These are phyloP conservation scores for Rhizoclosmatium globosum DNA, from an alignment of 192 early-diverging fungal species.

Conservation along the genomic window DNA sequence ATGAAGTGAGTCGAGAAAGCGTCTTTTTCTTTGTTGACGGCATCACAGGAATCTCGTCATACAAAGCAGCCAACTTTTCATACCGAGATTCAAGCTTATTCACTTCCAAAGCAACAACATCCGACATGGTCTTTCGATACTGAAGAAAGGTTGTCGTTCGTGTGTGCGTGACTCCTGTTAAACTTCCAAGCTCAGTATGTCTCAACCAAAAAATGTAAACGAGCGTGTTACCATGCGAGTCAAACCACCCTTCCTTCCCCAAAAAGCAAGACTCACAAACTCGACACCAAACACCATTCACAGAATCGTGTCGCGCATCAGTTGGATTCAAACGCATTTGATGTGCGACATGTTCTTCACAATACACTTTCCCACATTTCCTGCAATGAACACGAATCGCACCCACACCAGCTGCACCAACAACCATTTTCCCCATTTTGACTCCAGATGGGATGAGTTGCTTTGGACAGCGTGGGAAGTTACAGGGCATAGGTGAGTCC, in stretches of 20 bases:
- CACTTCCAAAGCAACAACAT: conserved; percentile 48
- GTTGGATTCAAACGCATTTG: conserved; percentile 49
- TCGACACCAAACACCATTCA: conserved; percentile 52
- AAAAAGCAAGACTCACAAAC: conserved; percentile 58
- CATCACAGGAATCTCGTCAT: conserved; percentile 6
- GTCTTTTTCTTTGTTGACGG: background rate
- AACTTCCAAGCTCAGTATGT: background rate
- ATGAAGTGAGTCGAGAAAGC: conserved; percentile 2
- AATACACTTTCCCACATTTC: conserved; percentile 58
- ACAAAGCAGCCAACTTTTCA: conserved; percentile 48
- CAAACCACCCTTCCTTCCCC: conserved; percentile 46
- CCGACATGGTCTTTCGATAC: conserved; percentile 42
- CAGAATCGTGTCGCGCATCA: conserved; percentile 56
- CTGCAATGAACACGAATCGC: conserved; percentile 51
- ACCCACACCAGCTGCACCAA: conserved; percentile 28
- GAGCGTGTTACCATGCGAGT: conserved; percentile 36
- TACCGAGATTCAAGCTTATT: conserved; percentile 64
- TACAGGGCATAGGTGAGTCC: conserved; percentile 30
- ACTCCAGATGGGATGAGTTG: conserved; percentile 46
- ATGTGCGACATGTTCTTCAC: conserved; percentile 52
- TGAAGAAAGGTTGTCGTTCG: conserved; percentile 50
- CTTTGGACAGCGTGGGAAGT: conserved; percentile 44
- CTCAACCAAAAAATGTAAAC: background rate
- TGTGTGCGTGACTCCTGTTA: conserved; percentile 52
- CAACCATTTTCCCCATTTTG: conserved; percentile 42